Conservation (phyloP, 2,329 filamentous ascomycete species). For the Fusarium bulbicola region DNA sequence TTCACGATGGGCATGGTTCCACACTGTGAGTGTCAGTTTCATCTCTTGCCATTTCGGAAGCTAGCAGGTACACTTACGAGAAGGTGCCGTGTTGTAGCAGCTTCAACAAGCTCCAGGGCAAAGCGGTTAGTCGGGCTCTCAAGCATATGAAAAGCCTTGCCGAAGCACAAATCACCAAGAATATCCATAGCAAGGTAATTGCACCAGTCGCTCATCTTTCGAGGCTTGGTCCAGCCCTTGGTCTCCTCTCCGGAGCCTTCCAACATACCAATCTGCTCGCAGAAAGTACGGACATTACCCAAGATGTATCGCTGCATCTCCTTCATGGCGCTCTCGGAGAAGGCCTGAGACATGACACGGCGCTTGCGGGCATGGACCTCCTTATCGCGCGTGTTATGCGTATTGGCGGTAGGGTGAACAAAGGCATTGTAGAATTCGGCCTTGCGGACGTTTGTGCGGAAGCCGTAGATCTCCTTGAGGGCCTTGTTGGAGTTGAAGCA, state of each 20-base stretch:
- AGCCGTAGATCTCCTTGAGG: constrained; percentile 73
- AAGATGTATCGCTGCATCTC: constrained; percentile 75
- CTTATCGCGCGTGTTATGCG: constrained; percentile 77
- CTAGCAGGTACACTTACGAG: constrained; percentile 61
- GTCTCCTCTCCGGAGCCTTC: constrained; percentile 55
- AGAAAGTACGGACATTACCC: constrained; percentile 72
- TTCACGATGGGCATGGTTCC: constrained; percentile 77
- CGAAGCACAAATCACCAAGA: constrained; percentile 68
- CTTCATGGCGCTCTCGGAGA: constrained; percentile 72
- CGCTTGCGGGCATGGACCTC: constrained; percentile 74
- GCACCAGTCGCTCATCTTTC: constrained; percentile 72
- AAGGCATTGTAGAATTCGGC: constrained; percentile 79
- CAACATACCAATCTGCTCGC: constrained; percentile 61
- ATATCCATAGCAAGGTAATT: constrained; percentile 72
- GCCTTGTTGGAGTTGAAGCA: constrained; percentile 79
- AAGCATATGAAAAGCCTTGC: constrained; percentile 70
- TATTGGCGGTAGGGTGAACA: constrained; percentile 75
- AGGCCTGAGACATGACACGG: constrained; percentile 76
- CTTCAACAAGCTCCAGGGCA: constrained; percentile 72
- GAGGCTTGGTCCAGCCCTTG: constrained; percentile 66
- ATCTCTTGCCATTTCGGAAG: neutral
- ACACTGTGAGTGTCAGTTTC: constrained; percentile 58
- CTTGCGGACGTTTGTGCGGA: constrained; percentile 71
- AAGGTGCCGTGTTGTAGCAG: constrained; percentile 73
- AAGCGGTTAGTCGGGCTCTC: constrained; percentile 69